phyloP scores from a whole-genome alignment of 164 flowering plant species.

The Vitis amurensis region DNA sequence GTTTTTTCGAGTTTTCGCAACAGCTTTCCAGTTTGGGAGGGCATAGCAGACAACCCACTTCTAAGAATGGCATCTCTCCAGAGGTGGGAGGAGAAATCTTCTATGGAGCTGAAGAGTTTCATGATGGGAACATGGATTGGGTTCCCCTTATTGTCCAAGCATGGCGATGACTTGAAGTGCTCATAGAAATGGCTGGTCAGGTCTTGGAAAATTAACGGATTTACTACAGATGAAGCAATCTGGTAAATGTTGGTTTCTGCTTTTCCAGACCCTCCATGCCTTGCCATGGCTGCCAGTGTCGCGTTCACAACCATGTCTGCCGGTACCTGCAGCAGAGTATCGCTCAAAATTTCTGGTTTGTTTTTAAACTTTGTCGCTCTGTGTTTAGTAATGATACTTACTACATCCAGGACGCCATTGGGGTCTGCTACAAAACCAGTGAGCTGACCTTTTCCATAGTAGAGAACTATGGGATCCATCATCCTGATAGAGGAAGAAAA shows the following conservation, averaged over 20 bases:
- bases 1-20: conserved; percentile 56
- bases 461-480: conserved; percentile 90
- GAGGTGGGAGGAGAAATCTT: conserved; percentile 71
- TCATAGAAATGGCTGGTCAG: conserved; percentile 49
- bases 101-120: conserved; percentile 73
- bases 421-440: conserved; percentile 88
- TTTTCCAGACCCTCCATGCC: conserved; percentile 59
- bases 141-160: conserved; percentile 59
- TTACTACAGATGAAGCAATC: conserved; percentile 79
- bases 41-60: conserved; percentile 29
- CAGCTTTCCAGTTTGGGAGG: conserved; percentile 32
- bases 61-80: conserved; percentile 51
- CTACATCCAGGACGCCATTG: conserved; percentile 83
- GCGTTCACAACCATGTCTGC: conserved; percentile 97
- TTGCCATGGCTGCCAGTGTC: conserved; percentile 88
- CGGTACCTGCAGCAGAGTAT: conserved; percentile 55
- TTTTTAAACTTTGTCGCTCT: not conserved
- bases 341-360: too few species aligned
- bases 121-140: conserved; percentile 62
- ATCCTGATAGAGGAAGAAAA: conserved; percentile 43
- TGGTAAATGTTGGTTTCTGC: conserved; percentile 72
- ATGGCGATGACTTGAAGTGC: conserved; percentile 69
- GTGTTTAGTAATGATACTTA: conserved; percentile 26
- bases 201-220: conserved; percentile 73
- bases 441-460: conserved; percentile 92